phyloP scores from a whole-genome alignment of 495 filamentous ascomycete genomes.

The Lindgomyces ingoldianus region DNA sequence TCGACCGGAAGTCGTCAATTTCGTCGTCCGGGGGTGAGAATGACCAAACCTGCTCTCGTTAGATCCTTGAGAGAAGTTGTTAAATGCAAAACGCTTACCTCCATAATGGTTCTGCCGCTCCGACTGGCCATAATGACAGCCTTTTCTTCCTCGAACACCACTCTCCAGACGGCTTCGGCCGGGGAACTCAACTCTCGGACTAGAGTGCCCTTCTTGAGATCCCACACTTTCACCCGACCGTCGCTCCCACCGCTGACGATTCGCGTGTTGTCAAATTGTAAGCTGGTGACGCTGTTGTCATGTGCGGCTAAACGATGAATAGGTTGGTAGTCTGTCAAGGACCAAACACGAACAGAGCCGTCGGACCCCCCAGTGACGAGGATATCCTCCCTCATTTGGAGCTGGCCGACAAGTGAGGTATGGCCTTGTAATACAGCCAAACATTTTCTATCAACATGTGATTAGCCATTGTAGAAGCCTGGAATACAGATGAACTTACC shows the following conservation, averaged over 20 bases:
- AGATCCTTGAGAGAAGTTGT: neutral
- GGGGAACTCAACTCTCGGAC: conserved; percentile 87
- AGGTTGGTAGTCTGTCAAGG: conserved; percentile 78
- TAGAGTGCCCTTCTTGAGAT: conserved; percentile 83
- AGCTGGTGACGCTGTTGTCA: conserved; percentile 94
- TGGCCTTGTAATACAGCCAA: conserved; percentile 95
- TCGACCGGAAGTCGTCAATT: conserved; percentile 33
- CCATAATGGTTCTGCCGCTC: conserved; percentile 86
- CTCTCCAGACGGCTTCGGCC: conserved; percentile 93
- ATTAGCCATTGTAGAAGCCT: conserved; percentile 26
- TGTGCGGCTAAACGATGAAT: conserved; percentile 96
- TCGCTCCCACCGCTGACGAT: conserved; percentile 96
- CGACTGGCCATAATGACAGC: conserved; percentile 92
- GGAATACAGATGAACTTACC: conserved; percentile 55
- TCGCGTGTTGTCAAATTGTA: conserved; percentile 92
- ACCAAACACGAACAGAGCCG: conserved; percentile 95
- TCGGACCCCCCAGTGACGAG: conserved; percentile 96
- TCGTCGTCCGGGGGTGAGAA: conserved; percentile 81
- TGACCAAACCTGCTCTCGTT: conserved; percentile 70
- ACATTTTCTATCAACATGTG: conserved; percentile 59
- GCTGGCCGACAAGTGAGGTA: conserved; percentile 93
- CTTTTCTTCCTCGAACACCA: conserved; percentile 97
- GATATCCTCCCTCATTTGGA: conserved; percentile 91
- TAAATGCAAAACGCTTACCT: conserved; percentile 59
- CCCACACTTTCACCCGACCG: conserved; percentile 96